Base-by-base conservation (phyloP, 352 stramenopile species). In the Phytophthora capsici region DNA sequence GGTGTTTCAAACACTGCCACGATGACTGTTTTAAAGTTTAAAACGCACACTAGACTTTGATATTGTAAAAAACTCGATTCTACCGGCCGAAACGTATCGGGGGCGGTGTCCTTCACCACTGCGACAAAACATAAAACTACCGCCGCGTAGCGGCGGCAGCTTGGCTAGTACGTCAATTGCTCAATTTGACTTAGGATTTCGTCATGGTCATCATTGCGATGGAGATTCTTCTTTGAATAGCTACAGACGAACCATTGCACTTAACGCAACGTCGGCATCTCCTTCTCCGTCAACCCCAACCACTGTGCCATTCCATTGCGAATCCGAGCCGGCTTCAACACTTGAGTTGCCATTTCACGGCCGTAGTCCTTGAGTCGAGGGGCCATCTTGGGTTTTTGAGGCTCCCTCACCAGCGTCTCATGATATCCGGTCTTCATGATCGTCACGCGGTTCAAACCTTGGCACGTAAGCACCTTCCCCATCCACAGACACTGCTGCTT, bases 241-340 rank as follows among this genome's bases (percentile, higher is more conserved):
- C n/a, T 26, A 8, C 28, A 10, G 17, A 43, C 9, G 10, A 53
- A 36, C n/a, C 46, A 40, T 12, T 53, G 28, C 28, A 53, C 46
- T 26, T 53, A n/a, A n/a, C 26, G 46, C 14, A 53, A 14, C 0
- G 10, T 53, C 25, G 46, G 47, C 19, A 55, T 55, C 14, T 44
- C 17, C 0, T 19, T 6, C 19, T 44, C 30, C 12, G 47, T 4
- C 4, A 55, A 14, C 4, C 28, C 47, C 6, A 55, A 55, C 3
- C 19, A 17, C 6, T 19, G 28, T 34, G 10, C 6, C 28, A 55
- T 55, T 1, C 20, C 13, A 1, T 5, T 23, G 30, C 13, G 47
- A 13, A 55, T 55, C 10, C 30, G 28, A 32, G 16, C 17, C 10
- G 47, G 17, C 30, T 44, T 55, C 10, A 55, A 26, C 7, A 8